Evolutionary conservation across 1,284 basidiomycete genomes (phyloP), one percentile per base, ranked within the genome.

Genomic region (Cutaneotrichosporon cyanovorans): DNA sequence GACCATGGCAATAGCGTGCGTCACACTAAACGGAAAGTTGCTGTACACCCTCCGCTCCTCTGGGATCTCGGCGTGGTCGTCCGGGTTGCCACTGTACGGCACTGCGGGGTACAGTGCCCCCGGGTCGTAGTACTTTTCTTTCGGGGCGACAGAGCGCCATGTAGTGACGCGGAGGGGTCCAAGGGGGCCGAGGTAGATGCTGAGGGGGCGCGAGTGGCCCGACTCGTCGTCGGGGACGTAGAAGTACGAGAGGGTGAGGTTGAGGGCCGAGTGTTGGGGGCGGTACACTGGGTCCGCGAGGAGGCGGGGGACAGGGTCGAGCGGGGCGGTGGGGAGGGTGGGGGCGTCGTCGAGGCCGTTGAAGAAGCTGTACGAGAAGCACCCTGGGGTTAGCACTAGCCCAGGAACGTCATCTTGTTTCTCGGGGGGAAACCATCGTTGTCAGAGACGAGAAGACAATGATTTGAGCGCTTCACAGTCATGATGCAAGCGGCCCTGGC

Each of bases 271-370:
- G 7, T n/a, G 11, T 1, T 16, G 6, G 25, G 81, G 81, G 22
- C 83, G 81, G 68, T 87, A 87, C 15, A 76, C 74, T 2, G 90
- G 90, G 28, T 84, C 77, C 9, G 83, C 83, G 62, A 89, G 86
- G 19, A 92, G 72, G 10, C 86, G 85, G 1, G 91, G 90, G 65
- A 92, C 87, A 2, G 88, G 87, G 1, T 88, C 90, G 57, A 95
- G 63, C 0, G 65, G 49, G 0, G 54, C 33, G 2, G 50, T 25
- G 0, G 56, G 56, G 4, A 55, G 19, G 1, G 48, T 10, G 7
- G 37, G 37, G 2, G 37, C 20, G 20, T 44, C 44, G 4, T 40
- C 42, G 7, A 42, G 33, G 2, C 45, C 47, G 22, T 60, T 34
- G 55, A 63, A 59, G 50, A 66, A 64, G 15, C 48, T 57, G 39